Base-by-base conservation (phyloP, 2,329 filamentous ascomycete genomes). In the Xylaria multiplex region DNA sequence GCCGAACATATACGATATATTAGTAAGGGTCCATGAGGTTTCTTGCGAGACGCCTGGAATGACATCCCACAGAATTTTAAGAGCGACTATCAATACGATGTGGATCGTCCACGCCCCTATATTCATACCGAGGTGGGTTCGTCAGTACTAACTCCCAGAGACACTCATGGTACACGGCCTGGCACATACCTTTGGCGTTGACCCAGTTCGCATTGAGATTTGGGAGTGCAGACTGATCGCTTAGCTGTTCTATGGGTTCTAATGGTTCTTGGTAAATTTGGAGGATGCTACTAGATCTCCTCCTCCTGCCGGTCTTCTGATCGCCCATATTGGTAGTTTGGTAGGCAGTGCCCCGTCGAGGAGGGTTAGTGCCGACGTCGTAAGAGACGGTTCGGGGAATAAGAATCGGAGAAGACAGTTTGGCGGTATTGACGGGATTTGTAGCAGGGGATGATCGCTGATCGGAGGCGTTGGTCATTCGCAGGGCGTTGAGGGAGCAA, bases 131-230 rank as follows among this genome's bases (percentile, higher is more conserved):
- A 54, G 24, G 40, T 19, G 37, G 37, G 65, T 75, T 62, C 32
- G 65, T 75, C 62, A 73, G 70, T 37, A 59, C 9, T 5, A 13
- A 32, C n/a, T 35, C 19, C 50, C 37, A 35, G 52, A 14, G n/a
- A 19, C 40, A n/a, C 19, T 16, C 61, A 37, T 24, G 46, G 54
- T 40, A 43, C 30, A 48, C 24, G 30, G 43, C 65, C 42, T 32
- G 19, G 16, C 48, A 66, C 87, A 82, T 83, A 98, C 96, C 96
- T 89, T 99, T 99, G 76, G 94, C 93, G 81, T 98, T 98, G 72
- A 97, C 96, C 96, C 96, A 99, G 82, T 97, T 93, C 73, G 96
- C 93, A 81, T 99, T 99, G 77, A 97, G 83, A 77, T 99, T 99
- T 59, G 96, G 96, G 74, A 97, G 85, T 43, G 93, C 92, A 64